Conservation (phyloP, 1,284 basidiomycete genomes). For the Dichomitus squalens region DNA sequence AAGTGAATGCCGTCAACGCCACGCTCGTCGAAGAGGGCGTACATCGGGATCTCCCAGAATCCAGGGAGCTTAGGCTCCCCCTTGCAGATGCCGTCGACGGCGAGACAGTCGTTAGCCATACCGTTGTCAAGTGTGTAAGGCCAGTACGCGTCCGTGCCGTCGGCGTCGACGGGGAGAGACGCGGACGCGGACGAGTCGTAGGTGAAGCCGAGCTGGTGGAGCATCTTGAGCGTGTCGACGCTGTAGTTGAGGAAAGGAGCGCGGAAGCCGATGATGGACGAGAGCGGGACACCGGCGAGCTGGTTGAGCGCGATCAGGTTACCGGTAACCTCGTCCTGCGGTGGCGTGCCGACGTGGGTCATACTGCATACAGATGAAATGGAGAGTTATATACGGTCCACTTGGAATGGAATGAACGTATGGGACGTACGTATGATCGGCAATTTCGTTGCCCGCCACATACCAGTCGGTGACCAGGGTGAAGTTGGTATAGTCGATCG, state of each 20-base stretch:
- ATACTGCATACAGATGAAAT: constrained; percentile 48
- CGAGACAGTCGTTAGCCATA: constrained; percentile 78
- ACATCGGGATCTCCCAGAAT: constrained; percentile 85
- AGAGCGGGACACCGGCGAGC: constrained; percentile 76
- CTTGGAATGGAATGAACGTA: not conserved
- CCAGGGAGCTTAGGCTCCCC: constrained; percentile 77
- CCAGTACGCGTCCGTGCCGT: constrained; percentile 76
- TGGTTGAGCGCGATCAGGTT: constrained; percentile 83
- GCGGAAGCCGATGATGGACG: constrained; percentile 74
- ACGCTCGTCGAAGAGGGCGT: constrained; percentile 70
- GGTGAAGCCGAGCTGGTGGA: constrained; percentile 62
- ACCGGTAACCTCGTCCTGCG: constrained; percentile 71
- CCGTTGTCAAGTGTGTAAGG: constrained; percentile 77
- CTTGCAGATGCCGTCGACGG: constrained; percentile 59
- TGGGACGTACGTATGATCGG: constrained; percentile 74
- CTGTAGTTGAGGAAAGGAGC: constrained; percentile 79
- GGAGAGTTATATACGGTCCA: not conserved
- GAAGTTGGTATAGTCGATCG: constrained; percentile 78
- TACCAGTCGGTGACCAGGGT: constrained; percentile 84
- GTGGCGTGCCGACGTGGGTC: constrained; percentile 76
- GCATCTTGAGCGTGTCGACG: constrained; percentile 59
- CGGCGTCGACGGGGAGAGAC: constrained; percentile 69
- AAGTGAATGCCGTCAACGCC: constrained; percentile 62
- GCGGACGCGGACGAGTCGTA: constrained; percentile 75
- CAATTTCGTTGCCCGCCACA: constrained; percentile 85